These are phyloP conservation scores for Gracilariopsis chorda DNA, from an alignment of 23 red algal genomes.

Conservation along the genomic window DNA sequence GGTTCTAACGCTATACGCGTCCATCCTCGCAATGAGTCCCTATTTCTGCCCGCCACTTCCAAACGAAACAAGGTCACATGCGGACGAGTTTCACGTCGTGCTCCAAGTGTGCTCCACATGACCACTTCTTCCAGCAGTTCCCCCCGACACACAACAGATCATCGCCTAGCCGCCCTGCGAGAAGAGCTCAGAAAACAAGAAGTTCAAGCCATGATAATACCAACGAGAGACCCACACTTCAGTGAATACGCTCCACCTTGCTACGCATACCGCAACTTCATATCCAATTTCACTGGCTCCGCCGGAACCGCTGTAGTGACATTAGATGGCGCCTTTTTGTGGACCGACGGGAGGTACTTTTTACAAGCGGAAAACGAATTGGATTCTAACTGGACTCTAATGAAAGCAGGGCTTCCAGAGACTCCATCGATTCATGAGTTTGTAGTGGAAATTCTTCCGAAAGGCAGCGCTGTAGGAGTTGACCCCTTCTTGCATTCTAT, in stretches of 20 bases:
- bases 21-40: too few relatives aligned
- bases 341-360: slow-evolving; percentile 98
- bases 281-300: slow-evolving; percentile 87
- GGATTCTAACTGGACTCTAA: slow-evolving; percentile 74
- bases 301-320: slow-evolving; percentile 91
- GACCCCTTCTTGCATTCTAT: slow-evolving; percentile 76
- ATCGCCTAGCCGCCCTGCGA: slow-evolving; percentile 52
- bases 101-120: not conserved
- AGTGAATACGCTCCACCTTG: slow-evolving; percentile 75
- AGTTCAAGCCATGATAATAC: slow-evolving; percentile 84
- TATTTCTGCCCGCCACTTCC: not conserved
- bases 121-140: not conserved
- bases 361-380: slow-evolving; percentile 86
- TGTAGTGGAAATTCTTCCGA: not conserved
- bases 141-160: not conserved
- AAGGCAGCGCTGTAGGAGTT: slow-evolving; percentile 55
- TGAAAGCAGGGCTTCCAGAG: slow-evolving; percentile 68
- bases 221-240: slow-evolving; percentile 78
- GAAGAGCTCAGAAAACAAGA: slow-evolving; percentile 8
- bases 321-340: slow-evolving; percentile 65
- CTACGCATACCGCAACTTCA: slow-evolving; percentile 78
- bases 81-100: too few relatives aligned
- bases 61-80: not conserved
- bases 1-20: too few relatives aligned
- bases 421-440: slow-evolving; percentile 72